Conservation (phyloP, 345 rosid genomes). For the Isatis tinctoria region DNA sequence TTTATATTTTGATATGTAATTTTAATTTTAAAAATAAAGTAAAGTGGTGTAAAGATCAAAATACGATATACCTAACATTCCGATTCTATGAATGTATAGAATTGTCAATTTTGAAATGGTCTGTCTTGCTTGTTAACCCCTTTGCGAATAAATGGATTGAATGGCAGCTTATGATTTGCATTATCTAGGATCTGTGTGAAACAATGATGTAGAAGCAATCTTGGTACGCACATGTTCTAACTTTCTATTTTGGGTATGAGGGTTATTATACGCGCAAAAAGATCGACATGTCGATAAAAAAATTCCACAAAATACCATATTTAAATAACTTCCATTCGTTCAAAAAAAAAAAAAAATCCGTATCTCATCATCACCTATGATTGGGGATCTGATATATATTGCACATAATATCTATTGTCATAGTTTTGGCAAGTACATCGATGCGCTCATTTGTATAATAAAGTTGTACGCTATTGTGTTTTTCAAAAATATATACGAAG, state of each 20-base stretch:
- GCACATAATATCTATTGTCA: not conserved
- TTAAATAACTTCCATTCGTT: not conserved
- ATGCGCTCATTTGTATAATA: not conserved
- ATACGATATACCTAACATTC: no score
- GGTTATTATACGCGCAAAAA: not conserved
- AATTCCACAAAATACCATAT: not conserved
- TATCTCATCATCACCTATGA: not conserved
- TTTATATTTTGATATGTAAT: no score
- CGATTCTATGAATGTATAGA: no score
- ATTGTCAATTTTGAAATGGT: no score
- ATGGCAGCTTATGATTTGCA: no score
- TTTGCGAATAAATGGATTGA: no score
- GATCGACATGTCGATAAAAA: not conserved
- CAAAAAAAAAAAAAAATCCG: no score
- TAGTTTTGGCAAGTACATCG: not conserved
- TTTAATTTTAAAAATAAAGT: no score
- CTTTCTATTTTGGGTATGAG: not conserved
- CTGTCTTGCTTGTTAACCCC: no score
- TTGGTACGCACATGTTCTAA: not conserved
- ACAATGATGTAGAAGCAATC: not conserved
- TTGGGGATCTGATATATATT: not conserved
- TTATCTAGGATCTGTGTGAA: no score
- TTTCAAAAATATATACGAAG: not conserved
- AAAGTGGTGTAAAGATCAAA: no score
- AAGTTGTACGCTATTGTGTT: not conserved